A percentile compares a stretch with the other conserved stretches of the same genome.
Conservation (phyloP, 1,284 basidiomycete genomes). For the Apiotrichum siamense region DNA sequence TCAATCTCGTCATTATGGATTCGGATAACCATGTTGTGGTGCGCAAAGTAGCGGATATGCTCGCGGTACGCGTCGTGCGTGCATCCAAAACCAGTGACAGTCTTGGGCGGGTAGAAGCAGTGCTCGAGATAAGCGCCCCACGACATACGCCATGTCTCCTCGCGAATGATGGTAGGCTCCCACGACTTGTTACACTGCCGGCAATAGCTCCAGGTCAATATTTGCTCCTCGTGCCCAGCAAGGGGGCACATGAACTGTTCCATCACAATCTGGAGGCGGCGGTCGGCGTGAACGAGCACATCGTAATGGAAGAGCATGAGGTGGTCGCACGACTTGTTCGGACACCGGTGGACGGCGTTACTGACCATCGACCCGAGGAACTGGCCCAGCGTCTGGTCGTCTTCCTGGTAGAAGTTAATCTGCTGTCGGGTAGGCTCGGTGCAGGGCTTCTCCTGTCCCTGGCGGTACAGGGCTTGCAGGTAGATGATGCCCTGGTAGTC, state of each 20-base stretch:
- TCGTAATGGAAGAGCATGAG: constrained; percentile 77
- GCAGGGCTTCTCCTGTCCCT: constrained; percentile 49
- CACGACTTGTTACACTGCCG: constrained; percentile 72
- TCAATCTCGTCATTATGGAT: constrained; percentile 81
- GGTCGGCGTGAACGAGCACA: constrained; percentile 82
- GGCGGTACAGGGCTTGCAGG: constrained; percentile 39
- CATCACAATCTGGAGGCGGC: constrained; percentile 73
- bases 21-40: constrained; percentile 62
- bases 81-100: constrained; percentile 59
- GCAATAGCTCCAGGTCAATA: constrained; percentile 91
- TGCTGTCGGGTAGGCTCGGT: constrained; percentile 55
- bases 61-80: constrained; percentile 91
- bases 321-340: constrained; percentile 74
- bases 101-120: constrained; percentile 74
- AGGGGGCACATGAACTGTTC: constrained; percentile 59
- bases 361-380: constrained; percentile 73
- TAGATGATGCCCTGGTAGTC: constrained; percentile 81
- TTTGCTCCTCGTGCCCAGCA: constrained; percentile 57
- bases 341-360: constrained; percentile 64
- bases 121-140: constrained; percentile 48
- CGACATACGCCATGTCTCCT: constrained; percentile 69
- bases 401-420: constrained; percentile 85
- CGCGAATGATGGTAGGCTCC: constrained; percentile 81
- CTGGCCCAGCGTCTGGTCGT: constrained; percentile 86
- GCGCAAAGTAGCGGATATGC: constrained; percentile 86